Base-by-base conservation (phyloP, 129 eudicot species). In the Centella asiatica region DNA sequence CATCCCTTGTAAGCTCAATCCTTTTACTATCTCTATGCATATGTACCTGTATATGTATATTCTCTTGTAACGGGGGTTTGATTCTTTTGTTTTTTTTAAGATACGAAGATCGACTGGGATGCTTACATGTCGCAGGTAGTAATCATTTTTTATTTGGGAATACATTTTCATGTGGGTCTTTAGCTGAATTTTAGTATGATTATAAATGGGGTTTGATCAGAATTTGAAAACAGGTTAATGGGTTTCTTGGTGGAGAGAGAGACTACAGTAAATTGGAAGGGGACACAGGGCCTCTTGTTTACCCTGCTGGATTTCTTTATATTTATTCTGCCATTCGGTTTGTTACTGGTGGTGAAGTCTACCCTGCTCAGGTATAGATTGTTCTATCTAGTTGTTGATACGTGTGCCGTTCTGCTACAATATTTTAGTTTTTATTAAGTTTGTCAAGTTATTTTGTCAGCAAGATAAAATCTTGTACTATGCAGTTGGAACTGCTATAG, bases 41-140 rank as follows among this genome's bases (percentile, higher is more conserved):
- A 2, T 60, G 9, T 26, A 22, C 25, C 14, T 60, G 45, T 46
- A 20, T 62, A 0, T 52, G 24, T 52, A 26, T 52, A 12, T 6
- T 20, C 34, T n/a, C 18, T 15, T 57, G 63, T 58, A 10, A 57
- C 34, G 63, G 18, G 42, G 18, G 42, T 56, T 56, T 58, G 19
- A 25, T 58, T 46, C n/a, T 10, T 28, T 15, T 58, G 45, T 58
- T 15, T 0, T 1, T 10, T 58, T 34, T 45, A 72, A 89, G 97
- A 89, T 76, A 89, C 97, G 5, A 85, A 89, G 80, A 89, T 89
- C 51, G 97, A 89, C 72, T 89, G 97, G 97, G 94, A 89, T 68
- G 97, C 97, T 57, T 89, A 89, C 72, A 85, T 89, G 94, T 89
- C 94, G 31, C 97, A 89, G 89, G 96, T 82, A 46, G 18, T 60